A percentile compares a stretch with the other conserved stretches of the same genome.
Evolutionary conservation across 495 filamentous ascomycete genomes (phyloP).

Genomic region (Penicillium fimorum): DNA sequence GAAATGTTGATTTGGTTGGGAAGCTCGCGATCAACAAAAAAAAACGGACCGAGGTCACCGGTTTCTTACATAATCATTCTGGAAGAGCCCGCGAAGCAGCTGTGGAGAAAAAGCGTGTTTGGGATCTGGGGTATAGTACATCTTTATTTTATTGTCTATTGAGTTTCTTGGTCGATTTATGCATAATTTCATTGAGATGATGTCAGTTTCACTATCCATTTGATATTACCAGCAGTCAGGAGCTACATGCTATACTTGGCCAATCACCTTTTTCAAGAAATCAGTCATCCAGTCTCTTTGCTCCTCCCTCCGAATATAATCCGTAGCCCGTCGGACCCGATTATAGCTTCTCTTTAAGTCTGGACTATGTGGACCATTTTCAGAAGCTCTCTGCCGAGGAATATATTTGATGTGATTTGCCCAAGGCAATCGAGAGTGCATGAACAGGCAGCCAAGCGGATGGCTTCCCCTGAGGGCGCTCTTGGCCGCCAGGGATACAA

Average conservation of each 20-base stretch:
- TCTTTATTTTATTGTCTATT: neutral
- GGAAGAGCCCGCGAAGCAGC: slow-evolving; percentile 16
- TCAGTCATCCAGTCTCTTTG: neutral
- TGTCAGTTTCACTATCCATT: neutral
- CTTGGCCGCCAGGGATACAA: slow-evolving; percentile 1
- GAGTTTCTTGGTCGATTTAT: neutral
- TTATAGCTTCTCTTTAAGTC: neutral
- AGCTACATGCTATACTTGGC: neutral
- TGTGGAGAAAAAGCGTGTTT: slow-evolving; percentile 5
- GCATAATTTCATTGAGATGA: neutral
- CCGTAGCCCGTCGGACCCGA: neutral
- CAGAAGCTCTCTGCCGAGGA: slow-evolving; percentile 3
- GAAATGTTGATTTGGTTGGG: slow-evolving; percentile 16
- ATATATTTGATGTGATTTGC: neutral
- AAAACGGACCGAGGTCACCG: slow-evolving; percentile 17
- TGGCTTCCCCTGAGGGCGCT: slow-evolving; percentile 8
- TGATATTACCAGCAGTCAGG: neutral
- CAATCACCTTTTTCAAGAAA: neutral
- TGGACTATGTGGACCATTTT: neutral
- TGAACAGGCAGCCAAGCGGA: slow-evolving; percentile 15
- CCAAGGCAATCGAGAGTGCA: neutral
- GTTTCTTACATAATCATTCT: slow-evolving; percentile 25
- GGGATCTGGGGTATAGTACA: slow-evolving; percentile 2
- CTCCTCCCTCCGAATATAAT: neutral
- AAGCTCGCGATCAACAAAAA: slow-evolving; percentile 13